phyloP scores from a whole-genome alignment of 2,329 filamentous ascomycete species.

The Furcasterigmium furcatum region DNA sequence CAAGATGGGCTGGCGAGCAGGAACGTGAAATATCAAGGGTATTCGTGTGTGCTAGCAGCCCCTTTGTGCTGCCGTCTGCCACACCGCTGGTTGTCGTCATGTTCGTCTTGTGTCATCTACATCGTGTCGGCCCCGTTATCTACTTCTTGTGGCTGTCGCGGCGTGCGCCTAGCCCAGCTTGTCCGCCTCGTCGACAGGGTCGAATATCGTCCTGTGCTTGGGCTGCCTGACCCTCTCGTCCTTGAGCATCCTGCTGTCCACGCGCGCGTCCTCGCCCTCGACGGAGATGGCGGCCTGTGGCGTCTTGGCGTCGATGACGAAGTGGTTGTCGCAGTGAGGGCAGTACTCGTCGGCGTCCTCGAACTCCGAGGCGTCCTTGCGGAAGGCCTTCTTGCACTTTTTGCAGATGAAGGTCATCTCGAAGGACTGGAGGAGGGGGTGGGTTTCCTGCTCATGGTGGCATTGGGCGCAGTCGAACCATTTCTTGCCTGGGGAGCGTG shows the following conservation, averaged over 20 bases:
- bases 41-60: constrained; percentile 4
- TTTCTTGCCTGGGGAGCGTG: constrained; percentile 64
- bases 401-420: constrained; percentile 98
- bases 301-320: constrained; percentile 82
- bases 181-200: constrained; percentile 71
- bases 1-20: constrained; percentile 15
- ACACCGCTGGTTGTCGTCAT: constrained; percentile 9
- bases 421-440: constrained; percentile 70
- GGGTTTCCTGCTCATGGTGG: constrained; percentile 77
- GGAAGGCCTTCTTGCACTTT: constrained; percentile 98
- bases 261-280: constrained; percentile 85
- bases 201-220: constrained; percentile 65
- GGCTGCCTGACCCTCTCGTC: constrained; percentile 72
- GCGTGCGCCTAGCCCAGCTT: constrained; percentile 60
- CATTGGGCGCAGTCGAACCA: constrained; percentile 99
- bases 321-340: constrained; percentile 98
- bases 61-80: not conserved
- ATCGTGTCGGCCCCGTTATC: not conserved
- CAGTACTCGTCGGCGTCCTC: constrained; percentile 99
- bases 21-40: constrained; percentile 1
- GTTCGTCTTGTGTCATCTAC: not conserved
- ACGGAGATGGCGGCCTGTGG: constrained; percentile 81
- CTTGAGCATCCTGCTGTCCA: constrained; percentile 87
- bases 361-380: constrained; percentile 88
- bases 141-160: not conserved